Base-by-base conservation (phyloP, 495 filamentous ascomycete species). In the Haplographium delicatum region DNA sequence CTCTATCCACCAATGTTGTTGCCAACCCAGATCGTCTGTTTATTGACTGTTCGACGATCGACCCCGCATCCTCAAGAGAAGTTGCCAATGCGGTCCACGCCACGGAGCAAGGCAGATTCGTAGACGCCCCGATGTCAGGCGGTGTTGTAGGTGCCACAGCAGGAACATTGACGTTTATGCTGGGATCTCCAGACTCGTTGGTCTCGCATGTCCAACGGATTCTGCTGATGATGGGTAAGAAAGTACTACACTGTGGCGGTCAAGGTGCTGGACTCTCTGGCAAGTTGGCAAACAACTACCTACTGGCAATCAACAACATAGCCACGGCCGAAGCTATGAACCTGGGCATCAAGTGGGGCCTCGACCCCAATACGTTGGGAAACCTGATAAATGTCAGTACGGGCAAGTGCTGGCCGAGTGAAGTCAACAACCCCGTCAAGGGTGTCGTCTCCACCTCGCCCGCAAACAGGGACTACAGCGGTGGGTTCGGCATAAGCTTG, bases 251-350 rank as follows among this genome's bases (percentile, higher is more conserved):
- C 60, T 83, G 90, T 53, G 91, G 91, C 0, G 72, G 73, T 0
- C 89, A 90, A 38, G 88, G 88, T 2, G 73, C 85, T 15, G 91
- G 91, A 2, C 73, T 96, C 0, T 82, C 85, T 2, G 89, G 82
- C 9, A 96, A 96, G 65, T 74, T 96, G 6, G 87, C 90, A 23
- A 96, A 96, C 66, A 96, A 96, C 61, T 95, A 95, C 62, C 80
- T 95, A 31, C 73, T 96, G 9, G 88, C 89, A 2, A 82, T 96
- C 50, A 91, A 88, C 65, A 96, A 95, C 61, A 91, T 96, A 56
- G 91, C 88, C 2, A 90, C 88, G 0, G 85, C 86, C 1, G 91
- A 96, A 66, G 91, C 88, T 0, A 95, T 96, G 90, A 89, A 90
- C 54, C 78, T 96, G 16, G 91, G 89, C 22, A 80, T 91, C 18